A percentile compares a stretch with the other conserved stretches of the same genome.
phyloP scores from a whole-genome alignment of 768 basidiomycete species.

The Kwoniella heveanensis region DNA sequence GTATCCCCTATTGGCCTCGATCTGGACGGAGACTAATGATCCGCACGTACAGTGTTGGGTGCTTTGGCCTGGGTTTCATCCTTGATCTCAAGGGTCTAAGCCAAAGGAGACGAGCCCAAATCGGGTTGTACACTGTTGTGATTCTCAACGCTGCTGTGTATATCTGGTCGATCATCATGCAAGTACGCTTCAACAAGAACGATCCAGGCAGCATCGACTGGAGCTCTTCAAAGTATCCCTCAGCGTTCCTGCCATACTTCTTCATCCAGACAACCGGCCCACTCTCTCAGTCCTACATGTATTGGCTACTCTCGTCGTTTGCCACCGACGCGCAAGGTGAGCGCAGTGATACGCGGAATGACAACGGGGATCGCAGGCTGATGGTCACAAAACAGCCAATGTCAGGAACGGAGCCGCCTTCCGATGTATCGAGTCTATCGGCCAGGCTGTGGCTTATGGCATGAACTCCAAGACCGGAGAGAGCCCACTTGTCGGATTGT shows the following conservation, averaged over 20 bases:
- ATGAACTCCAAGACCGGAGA: constrained; percentile 21
- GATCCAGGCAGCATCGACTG: constrained; percentile 12
- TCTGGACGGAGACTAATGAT: neutral
- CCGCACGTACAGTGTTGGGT: constrained; percentile 19
- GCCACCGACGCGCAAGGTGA: constrained; percentile 31
- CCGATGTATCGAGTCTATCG: constrained; percentile 41
- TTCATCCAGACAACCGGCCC: constrained; percentile 28
- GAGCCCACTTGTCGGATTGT: constrained; percentile 22
- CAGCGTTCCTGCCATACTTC: constrained; percentile 23
- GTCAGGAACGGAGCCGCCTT: constrained; percentile 43
- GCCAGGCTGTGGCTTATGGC: constrained; percentile 35
- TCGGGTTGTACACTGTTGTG: constrained; percentile 4
- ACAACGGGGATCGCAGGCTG: neutral
- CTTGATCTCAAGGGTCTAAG: constrained; percentile 38
- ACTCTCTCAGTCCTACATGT: constrained; percentile 33
- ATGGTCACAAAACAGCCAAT: neutral
- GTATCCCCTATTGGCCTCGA: neutral
- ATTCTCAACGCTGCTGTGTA: constrained; percentile 12
- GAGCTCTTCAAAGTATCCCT: constrained; percentile 6
- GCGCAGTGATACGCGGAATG: neutral
- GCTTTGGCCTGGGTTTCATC: constrained; percentile 30
- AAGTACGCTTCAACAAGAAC: constrained; percentile 14
- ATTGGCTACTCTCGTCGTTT: constrained; percentile 46
- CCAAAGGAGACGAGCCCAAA: constrained; percentile 13
- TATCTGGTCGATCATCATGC: constrained; percentile 17